Base-by-base conservation (phyloP, 164 flowering plant species). In the Vitis rotundifolia region DNA sequence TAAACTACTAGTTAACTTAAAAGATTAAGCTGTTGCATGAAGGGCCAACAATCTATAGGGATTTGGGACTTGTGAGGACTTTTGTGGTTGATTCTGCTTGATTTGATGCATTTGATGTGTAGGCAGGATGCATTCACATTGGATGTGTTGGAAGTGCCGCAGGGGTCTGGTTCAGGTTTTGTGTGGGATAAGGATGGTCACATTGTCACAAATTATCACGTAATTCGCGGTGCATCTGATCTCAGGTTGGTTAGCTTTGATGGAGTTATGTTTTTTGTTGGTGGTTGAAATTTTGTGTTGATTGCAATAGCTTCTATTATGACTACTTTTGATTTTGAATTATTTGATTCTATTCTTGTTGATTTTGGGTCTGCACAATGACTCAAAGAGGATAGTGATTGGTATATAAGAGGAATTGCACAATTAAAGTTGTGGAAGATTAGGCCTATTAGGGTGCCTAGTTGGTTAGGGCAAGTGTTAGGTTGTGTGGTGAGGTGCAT, bases 171-270 rank as follows among this genome's bases (percentile, higher is more conserved):
- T 8, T 94, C 97, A 2, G 99, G 99, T 1, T 94, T 94, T 68
- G 91, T 94, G 8, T 94, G 99, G 99, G 99, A 91, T 72, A 86
- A 77, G 56, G 73, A 86, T 15, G 99, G 99, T 50, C 88, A 92
- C 71, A 74, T 94, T 80, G 97, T 92, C 66, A 94, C 99, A 28
- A 94, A 94, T 81, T 94, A 89, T 82, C 99, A 94, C 76, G 99
- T 94, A 48, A 94, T 94, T 83, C 97, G 97, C 1, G 97, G 95
- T 47, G 99, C 99, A 16, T 94, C 99, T 73, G 99, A 94, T 90
- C 91, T 94, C 81, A 91, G 82, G 99, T 94, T 69, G n/a, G 87
- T 78, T 44, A 11, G n/a, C 66, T 70, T 67, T 49, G 49, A 5
- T 66, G 2, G 12, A 54, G 15, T 57, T 62, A 64, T 55, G 16